Base-by-base conservation (phyloP, 305 asterid genomes). In the Plantago coronopus region DNA sequence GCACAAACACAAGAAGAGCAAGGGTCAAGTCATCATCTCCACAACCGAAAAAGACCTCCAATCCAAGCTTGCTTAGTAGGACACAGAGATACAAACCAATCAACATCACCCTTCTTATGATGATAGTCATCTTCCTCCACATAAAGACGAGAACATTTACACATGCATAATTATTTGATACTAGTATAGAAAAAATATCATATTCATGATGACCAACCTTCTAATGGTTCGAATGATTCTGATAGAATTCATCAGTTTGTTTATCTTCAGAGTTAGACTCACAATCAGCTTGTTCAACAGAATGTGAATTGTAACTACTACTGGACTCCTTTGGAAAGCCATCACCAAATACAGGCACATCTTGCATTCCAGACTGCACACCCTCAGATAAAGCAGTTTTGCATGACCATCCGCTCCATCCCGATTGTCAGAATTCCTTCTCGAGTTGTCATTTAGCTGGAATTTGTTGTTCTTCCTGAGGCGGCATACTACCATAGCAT, bases 401-500 rank as follows among this genome's bases (percentile, higher is more conserved):
- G 72, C 40, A 48, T 48, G 17, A 38, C 60, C 75, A 63, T n/a
- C n/a, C n/a, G n/a, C n/a, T n/a, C n/a, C n/a, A n/a, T 57, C 46
- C 42, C 47, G 69, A 43, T 59, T 57, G n/a, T 16, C 48, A 61
- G 77, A 54, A 22, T 17, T 62, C 56, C 54, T 74, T 45, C 68
- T 69, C 3, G 65, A 54, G 4, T 59, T 61, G 27, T 76, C 88
- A 48, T 75, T 81, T 49, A 84, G 47, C 65, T 69, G 82, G 65
- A 88, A 88, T 3, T 88, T 93, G 1, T 43, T 72, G 73, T 88
- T 91, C 83, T 79, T 91, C 44, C 87, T 66, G 7, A 91, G 81
- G 49, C 98, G 93, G 67, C 98, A 91, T 15, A 91, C 78, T 17
- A 88, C 94, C 87, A 81, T 79, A 6, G 71, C 71, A 59, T 88